Evolutionary conservation across 2,329 filamentous ascomycete genomes (phyloP), one percentile per base, ranked within the genome.

Genomic region (Myriosclerotinia curreyana): DNA sequence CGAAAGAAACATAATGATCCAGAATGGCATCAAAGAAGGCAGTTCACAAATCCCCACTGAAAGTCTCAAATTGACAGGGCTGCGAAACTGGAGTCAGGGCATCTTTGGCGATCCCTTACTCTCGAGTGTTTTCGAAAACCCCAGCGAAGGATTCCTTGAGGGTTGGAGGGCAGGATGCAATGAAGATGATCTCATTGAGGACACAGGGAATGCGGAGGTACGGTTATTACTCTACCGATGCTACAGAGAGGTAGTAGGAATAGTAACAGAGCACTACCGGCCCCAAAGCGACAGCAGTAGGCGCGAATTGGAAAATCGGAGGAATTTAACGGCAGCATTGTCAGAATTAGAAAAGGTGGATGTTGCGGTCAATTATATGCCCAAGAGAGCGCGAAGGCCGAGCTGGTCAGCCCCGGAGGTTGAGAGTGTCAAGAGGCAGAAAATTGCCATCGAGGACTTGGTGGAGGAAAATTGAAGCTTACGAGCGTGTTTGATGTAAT

Each of bases 51-150:
- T 28, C 28, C 52, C 66, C 25, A 65, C 28, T 8, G 53, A 64
- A 34, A 64, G 61, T 2, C 62, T 66, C 17, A 71, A 70, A 28
- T 71, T 86, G 17, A 81, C 78, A 0, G 83, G 83, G 0, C 71
- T 87, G n/a, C 77, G 78, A 40, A 82, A 84, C 74, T 87, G 84
- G 84, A 81, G 81, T 65, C 81, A 80, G 65, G 81, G 81, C 51
- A 68, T 86, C 14, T 87, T 87, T 67, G 85, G 84, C 14, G 85
- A 87, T 66, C 83, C 84, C 0, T 71, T 87, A 2, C 76, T 88
- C 58, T 78, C 81, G 2, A 77, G 76, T 3, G 77, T 77, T 8
- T 83, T 86, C 68, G 76, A 79, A 17, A 72, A 76, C 22, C 76
- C 80, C 0, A 79, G 76, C 5, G 69, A 76, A 15, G 77, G 79